Base-by-base conservation (phyloP, 805 yeast species). In the Kodamaea laetipori region DNA sequence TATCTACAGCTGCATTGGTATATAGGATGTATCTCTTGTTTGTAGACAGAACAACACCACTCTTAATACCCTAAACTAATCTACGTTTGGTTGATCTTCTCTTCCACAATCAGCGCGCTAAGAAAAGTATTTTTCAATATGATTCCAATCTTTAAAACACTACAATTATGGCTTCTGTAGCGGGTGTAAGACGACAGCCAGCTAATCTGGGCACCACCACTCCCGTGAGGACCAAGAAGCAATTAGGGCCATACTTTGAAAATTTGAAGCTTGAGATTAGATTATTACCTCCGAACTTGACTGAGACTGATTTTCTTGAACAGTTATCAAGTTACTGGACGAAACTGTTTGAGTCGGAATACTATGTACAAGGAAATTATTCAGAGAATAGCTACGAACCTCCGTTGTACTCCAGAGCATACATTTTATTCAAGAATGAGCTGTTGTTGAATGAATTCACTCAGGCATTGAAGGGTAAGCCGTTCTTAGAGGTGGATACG, bases 401-500 rank as follows among this genome's bases (percentile, higher is more conserved):
- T 24, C 58, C 61, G 0, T 25, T 31, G 2, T 53, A 47, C 39
- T 54, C 61, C 6, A 43, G 51, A 33, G 62, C 55, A 32, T 45
- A 50, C 44, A 5, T 57, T 2, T 37, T 38, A 30, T 56, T 58
- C 28, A 16, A 33, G 12, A 39, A 51, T 9, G 44, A 30, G 5
- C 38, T 16, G 3, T 17, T 25, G 6, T 48, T 53, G 4, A 44
- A 39, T 2, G 26, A 39, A 12, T 53, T 57, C 37, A 35, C 34
- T 25, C 32, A 21, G 11, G 48, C 34, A 7, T 27, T 55, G 11
- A 37, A 38, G 11, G 51, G 47, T 0, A 52, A 63, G 26, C 53
- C 59, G 26, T 65, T 60, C 60, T 41, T 38, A 13, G 68, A 60
- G 21, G 45, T 50, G 2, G 52, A 46, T 4, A 54, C 64, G 2